Conservation (phyloP, 164 flowering plant genomes). For the Buxus sempervirens region DNA sequence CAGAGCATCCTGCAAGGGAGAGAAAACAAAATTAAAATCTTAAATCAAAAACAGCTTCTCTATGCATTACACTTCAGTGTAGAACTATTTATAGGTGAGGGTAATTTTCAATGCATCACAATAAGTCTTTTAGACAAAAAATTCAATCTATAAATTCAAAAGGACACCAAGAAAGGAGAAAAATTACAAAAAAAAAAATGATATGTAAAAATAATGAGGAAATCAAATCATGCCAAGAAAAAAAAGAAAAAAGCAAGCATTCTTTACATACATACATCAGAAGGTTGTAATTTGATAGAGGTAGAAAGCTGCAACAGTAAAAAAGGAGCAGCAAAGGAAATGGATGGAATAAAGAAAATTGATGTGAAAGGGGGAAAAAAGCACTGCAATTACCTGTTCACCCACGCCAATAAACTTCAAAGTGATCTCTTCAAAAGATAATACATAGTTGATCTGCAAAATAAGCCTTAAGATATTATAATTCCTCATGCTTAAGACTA, state of each 20-base stretch:
- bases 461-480: constrained; percentile 10
- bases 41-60: neutral
- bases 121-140: neutral
- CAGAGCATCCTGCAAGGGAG: constrained; percentile 77
- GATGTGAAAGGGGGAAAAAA: neutral
- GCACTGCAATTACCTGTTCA: constrained; percentile 64
- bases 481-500: neutral
- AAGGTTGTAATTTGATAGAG: too few relatives aligned
- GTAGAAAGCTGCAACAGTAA: too few relatives aligned
- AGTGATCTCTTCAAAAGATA: constrained; percentile 96
- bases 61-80: neutral
- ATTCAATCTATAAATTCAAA: too few relatives aligned
- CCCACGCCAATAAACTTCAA: constrained; percentile 79
- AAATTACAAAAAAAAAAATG: too few relatives aligned
- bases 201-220: too few relatives aligned
- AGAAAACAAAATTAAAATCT: neutral
- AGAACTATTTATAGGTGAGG: neutral
- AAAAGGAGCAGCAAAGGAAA: too few relatives aligned
- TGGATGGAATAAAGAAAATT: too few relatives aligned
- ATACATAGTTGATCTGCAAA: constrained; percentile 78
- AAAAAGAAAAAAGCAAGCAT: too few relatives aligned
- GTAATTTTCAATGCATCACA: neutral
- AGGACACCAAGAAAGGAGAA: too few relatives aligned
- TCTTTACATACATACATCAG: too few relatives aligned
- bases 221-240: too few relatives aligned